Evolutionary conservation across 768 basidiomycete species (phyloP).

Genomic region (Auriscalpium orientale): DNA sequence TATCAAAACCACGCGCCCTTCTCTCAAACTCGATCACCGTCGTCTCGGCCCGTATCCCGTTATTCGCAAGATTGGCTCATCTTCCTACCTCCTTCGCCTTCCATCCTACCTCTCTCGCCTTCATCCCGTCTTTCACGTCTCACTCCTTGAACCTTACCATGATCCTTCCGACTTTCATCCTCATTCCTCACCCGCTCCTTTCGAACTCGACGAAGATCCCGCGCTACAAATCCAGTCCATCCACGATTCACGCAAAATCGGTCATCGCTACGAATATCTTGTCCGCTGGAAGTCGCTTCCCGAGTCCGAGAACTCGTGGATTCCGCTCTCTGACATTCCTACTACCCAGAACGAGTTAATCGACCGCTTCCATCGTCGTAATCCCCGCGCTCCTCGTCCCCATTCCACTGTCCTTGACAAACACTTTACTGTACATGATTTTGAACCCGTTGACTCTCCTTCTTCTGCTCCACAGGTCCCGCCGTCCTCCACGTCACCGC

Average conservation of each 20-base stretch:
- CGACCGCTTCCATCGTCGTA: slow-evolving; percentile 27
- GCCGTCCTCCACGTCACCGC: background rate
- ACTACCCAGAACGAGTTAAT: slow-evolving; percentile 22
- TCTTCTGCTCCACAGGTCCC: background rate
- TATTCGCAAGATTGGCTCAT: slow-evolving; percentile 9
- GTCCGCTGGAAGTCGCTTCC: slow-evolving; percentile 21
- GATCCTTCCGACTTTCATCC: slow-evolving; percentile 28
- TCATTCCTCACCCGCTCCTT: slow-evolving; percentile 13
- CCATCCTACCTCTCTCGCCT: slow-evolving; percentile 26
- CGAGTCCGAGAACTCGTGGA: slow-evolving; percentile 28
- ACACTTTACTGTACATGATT: too few species aligned
- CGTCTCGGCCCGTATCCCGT: slow-evolving; percentile 3
- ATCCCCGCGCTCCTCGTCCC: slow-evolving; percentile 25
- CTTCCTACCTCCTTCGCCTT: slow-evolving; percentile 25
- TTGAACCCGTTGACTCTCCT: too few species aligned
- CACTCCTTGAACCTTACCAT: slow-evolving; percentile 21
- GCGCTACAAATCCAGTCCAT: slow-evolving; percentile 18
- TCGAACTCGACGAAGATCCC: slow-evolving; percentile 14
- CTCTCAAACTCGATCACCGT: background rate
- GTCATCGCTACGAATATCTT: slow-evolving; percentile 30
- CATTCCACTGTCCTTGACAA: slow-evolving; percentile 14
- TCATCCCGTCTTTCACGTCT: slow-evolving; percentile 34
- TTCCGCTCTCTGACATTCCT: slow-evolving; percentile 29
- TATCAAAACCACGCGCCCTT: background rate
- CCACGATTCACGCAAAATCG: slow-evolving; percentile 27